Evolutionary conservation across 306 rosid genomes (phyloP).

Genomic region (Ochetophila trinervis): DNA sequence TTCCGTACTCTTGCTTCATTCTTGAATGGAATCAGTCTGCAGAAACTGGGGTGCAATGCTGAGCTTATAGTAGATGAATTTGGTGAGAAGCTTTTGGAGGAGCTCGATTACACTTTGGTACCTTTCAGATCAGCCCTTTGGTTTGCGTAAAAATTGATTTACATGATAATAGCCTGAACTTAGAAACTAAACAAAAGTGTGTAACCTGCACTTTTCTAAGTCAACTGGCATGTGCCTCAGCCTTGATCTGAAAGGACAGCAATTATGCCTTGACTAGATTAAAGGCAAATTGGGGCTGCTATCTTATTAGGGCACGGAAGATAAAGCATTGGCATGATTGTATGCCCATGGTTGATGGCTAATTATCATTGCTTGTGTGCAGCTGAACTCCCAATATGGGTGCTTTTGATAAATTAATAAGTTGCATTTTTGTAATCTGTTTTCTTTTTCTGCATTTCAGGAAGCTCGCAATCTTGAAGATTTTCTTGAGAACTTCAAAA

Average conservation of each 20-base stretch:
- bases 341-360: neutral
- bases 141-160: constrained; percentile 15
- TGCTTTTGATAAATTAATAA: neutral
- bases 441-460: constrained; percentile 39
- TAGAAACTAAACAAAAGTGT: neutral
- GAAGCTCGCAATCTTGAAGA: constrained; percentile 97
- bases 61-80: constrained; percentile 98
- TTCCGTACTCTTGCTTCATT: constrained; percentile 94
- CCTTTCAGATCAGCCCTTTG: constrained; percentile 33
- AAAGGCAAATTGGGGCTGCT: neutral
- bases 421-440: neutral
- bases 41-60: constrained; percentile 94
- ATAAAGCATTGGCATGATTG: constrained; percentile 1
- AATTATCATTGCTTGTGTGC: neutral
- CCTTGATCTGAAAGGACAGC: neutral
- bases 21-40: constrained; percentile 82
- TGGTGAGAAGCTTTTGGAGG: constrained; percentile 99
- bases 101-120: constrained; percentile 98
- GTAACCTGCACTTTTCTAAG: neutral
- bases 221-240: no score
- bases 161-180: neutral
- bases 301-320: constrained; percentile 1
- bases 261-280: neutral
- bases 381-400: neutral
- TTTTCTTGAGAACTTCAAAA: constrained; percentile 84